phyloP scores from a whole-genome alignment of 495 filamentous ascomycete species.

The Tuber microsphaerosporum region DNA sequence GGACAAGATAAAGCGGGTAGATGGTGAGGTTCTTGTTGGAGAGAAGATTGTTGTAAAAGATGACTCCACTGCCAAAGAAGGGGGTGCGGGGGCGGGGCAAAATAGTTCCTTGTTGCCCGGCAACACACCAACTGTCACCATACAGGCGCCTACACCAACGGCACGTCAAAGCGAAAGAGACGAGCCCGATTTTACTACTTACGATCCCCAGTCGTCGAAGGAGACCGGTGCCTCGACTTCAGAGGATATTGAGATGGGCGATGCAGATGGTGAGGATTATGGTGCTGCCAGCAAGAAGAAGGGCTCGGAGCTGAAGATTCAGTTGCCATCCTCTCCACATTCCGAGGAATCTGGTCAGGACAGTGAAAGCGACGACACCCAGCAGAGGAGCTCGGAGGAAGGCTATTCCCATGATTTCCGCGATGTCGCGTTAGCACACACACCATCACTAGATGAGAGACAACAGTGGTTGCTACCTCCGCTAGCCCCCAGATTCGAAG shows the following conservation, averaged over 20 bases:
- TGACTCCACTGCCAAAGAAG: constrained; percentile 22
- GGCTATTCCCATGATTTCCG: constrained; percentile 4
- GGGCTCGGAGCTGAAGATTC: constrained; percentile 15
- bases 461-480: constrained; percentile 71
- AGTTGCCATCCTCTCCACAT: constrained; percentile 12
- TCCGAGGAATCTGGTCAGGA: constrained; percentile 20
- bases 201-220: constrained; percentile 4
- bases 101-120: constrained; percentile 19
- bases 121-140: constrained; percentile 28
- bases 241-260: constrained; percentile 35
- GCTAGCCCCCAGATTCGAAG: constrained; percentile 64
- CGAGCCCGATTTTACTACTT: constrained; percentile 15
- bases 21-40: constrained; percentile 24
- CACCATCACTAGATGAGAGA: constrained; percentile 24
- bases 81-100: constrained; percentile 12
- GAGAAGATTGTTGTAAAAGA: constrained; percentile 31
- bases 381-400: constrained; percentile 22
- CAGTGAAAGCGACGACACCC: constrained; percentile 22
- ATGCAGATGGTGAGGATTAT: constrained; percentile 21
- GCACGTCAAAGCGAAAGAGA: constrained; percentile 16
- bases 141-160: constrained; percentile 38
- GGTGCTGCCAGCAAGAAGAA: constrained; percentile 16
- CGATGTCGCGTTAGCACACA: constrained; percentile 15
- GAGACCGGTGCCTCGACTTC: constrained; percentile 13
- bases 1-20: constrained; percentile 22